These are phyloP conservation scores for Solanum sitiens DNA, from an alignment of 257 asterid species.

Conservation along the genomic window DNA sequence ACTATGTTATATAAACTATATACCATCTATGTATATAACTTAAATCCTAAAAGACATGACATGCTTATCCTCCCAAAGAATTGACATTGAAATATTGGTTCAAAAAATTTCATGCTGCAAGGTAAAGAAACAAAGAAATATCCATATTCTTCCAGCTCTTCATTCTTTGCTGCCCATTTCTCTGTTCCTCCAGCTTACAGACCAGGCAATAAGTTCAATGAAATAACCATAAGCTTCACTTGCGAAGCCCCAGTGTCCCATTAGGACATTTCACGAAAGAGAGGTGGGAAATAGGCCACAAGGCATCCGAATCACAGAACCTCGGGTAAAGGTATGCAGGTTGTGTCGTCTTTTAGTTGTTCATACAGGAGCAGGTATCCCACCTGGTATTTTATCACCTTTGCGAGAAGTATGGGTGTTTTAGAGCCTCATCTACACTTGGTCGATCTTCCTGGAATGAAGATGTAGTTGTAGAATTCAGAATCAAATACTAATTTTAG, in stretches of 20 bases:
- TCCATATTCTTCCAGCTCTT: neutral
- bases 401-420: constrained; percentile 70
- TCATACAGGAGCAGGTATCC: neutral
- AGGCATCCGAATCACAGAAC: neutral
- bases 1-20: neutral
- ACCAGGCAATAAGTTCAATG: neutral
- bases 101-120: neutral
- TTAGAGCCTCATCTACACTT: constrained; percentile 77
- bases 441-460: constrained; percentile 66
- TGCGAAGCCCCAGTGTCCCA: neutral
- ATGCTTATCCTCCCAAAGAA: neutral
- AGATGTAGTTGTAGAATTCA: neutral
- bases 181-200: neutral
- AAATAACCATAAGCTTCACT: neutral
- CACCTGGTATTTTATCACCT: neutral
- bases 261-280: neutral
- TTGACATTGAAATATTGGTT: neutral
- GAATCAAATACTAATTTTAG: neutral
- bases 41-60: neutral
- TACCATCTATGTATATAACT: neutral
- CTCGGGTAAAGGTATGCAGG: neutral
- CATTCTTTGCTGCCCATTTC: neutral
- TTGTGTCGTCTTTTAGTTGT: neutral
- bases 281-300: neutral
- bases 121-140: neutral